A percentile compares a stretch with the other conserved stretches of the same genome.
Conservation (phyloP, 2,329 filamentous ascomycete genomes). For the Aaosphaeria arxii region DNA sequence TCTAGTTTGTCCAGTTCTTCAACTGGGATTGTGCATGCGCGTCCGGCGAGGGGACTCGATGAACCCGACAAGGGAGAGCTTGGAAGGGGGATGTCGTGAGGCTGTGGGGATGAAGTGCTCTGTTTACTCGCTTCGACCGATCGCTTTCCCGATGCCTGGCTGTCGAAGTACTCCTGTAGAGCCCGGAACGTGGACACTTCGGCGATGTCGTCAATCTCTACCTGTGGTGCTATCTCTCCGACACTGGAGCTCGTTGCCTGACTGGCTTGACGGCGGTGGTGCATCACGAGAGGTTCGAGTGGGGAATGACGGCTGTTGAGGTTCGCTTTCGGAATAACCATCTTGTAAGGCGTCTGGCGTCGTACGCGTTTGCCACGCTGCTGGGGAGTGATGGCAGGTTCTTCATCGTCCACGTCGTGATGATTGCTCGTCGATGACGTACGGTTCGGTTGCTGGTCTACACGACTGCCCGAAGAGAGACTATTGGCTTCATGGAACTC, state of each 20-base stretch:
- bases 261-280: constrained; percentile 18
- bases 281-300: constrained; percentile 23
- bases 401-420: constrained; percentile 6
- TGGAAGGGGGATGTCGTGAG: constrained; percentile 10
- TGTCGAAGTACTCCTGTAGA: constrained; percentile 29
- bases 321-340: constrained; percentile 6
- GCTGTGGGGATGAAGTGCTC: constrained; percentile 10
- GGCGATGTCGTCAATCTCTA: constrained; percentile 17
- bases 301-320: constrained; percentile 16
- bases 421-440: neutral
- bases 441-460: neutral
- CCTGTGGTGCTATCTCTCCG: constrained; percentile 17
- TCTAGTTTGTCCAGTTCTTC: constrained; percentile 11
- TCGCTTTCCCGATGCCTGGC: constrained; percentile 14
- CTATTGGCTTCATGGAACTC: too few species aligned
- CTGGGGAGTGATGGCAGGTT: constrained; percentile 4
- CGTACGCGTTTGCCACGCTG: constrained; percentile 20
- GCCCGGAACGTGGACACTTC: constrained; percentile 24
- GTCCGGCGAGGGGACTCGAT: constrained; percentile 6
- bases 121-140: constrained; percentile 6
- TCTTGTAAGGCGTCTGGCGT: constrained; percentile 25
- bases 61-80: constrained; percentile 5
- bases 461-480: too few species aligned
- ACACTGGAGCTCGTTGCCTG: constrained; percentile 11
- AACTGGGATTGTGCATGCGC: constrained; percentile 9